These are phyloP conservation scores for Collybia sordida DNA, from an alignment of 768 basidiomycete species.

Conservation along the genomic window DNA sequence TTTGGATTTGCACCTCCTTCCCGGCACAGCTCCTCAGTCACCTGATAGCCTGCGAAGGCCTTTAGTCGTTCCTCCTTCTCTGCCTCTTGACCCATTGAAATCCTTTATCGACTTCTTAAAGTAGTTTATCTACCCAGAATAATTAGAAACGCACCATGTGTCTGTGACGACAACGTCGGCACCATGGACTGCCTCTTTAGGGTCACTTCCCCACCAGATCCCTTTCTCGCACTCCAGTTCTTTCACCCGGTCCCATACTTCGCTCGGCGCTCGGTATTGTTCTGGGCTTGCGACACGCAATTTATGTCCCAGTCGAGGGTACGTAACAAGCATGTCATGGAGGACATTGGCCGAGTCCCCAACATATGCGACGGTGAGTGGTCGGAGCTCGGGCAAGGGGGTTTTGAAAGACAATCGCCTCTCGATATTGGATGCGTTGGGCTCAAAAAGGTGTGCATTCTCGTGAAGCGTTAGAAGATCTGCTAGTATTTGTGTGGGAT, in stretches of 20 bases:
- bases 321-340: constrained; percentile 96
- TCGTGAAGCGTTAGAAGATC: constrained; percentile 91
- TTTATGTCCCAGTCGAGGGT: constrained; percentile 86
- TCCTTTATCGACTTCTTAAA: constrained; percentile 48
- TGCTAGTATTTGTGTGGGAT: constrained; percentile 94
- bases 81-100: constrained; percentile 98
- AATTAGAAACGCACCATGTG: constrained; percentile 70
- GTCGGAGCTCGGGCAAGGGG: constrained; percentile 53
- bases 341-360: constrained; percentile 95
- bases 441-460: constrained; percentile 54
- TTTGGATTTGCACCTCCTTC: constrained; percentile 80
- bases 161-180: constrained; percentile 98
- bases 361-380: constrained; percentile 89
- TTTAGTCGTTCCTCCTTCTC: constrained; percentile 84
- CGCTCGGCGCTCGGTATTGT: constrained; percentile 65
- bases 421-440: constrained; percentile 17
- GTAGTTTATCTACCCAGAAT: not conserved
- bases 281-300: constrained; percentile 83
- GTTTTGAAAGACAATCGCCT: constrained; percentile 8
- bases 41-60: constrained; percentile 91
- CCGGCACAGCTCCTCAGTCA: constrained; percentile 84
- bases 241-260: constrained; percentile 82
- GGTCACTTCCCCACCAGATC: constrained; percentile 76
- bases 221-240: constrained; percentile 70
- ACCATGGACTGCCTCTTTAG: constrained; percentile 81